Evolutionary conservation across 257 asterid species (phyloP).

Genomic region (Solanum lycopersicoides): DNA sequence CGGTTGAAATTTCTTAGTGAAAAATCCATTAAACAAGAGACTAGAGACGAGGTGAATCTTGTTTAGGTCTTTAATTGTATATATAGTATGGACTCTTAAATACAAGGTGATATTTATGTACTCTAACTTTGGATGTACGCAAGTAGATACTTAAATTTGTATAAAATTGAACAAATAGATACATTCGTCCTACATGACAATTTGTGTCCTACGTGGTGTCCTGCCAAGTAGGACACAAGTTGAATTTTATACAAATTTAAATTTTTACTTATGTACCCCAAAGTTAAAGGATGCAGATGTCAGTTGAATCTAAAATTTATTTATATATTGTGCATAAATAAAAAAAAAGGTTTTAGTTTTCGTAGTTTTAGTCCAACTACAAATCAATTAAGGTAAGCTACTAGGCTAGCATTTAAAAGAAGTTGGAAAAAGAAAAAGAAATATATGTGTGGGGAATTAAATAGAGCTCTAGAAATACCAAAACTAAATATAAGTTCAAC

Average conservation of each 20-base stretch:
- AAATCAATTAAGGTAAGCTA: background rate
- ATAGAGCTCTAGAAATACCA: background rate
- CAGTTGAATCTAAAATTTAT: too few species aligned
- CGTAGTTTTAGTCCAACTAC: background rate
- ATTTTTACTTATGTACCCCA: accelerated
- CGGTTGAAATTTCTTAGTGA: background rate
- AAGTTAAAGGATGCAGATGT: background rate
- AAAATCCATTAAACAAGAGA: background rate
- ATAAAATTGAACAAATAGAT: too few species aligned
- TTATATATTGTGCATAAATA: too few species aligned
- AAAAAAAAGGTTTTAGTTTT: too few species aligned
- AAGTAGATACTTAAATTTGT: too few species aligned
- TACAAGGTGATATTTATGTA: too few species aligned
- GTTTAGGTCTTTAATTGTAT: background rate
- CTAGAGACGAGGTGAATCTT: background rate
- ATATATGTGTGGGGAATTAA: background rate
- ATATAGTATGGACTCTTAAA: background rate
- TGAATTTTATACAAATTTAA: too few species aligned
- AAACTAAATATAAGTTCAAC: too few species aligned
- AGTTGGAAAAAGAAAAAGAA: background rate
- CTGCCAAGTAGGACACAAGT: background rate
- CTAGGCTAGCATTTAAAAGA: background rate
- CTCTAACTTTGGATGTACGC: accelerated
- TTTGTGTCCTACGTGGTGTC: background rate
- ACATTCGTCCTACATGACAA: too few species aligned